Evolutionary conservation across 768 basidiomycete species (phyloP), one percentile per base, ranked within the genome.

Genomic region (Tricholoma furcatifolium): DNA sequence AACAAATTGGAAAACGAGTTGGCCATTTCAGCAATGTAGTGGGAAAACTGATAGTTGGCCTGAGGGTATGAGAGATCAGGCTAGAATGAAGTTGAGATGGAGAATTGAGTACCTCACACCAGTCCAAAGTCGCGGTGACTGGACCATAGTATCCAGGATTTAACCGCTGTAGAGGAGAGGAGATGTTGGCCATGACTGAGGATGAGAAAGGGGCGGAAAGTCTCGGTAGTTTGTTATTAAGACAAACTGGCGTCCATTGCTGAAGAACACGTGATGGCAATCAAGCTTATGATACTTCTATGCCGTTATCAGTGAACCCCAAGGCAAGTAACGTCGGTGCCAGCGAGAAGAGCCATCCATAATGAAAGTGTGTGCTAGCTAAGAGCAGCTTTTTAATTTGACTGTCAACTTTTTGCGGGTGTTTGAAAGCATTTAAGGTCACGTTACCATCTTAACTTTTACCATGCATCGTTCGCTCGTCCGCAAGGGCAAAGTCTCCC

Each of bases 1-100:
- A 84, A 78, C 17, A 88, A 55, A 61, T 90, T 93, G 9, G 87
- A 88, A 53, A 87, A 73, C 0, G 84, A 79, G 67, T 91, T 93
- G 46, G 82, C 80, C 65, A 86, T 79, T 65, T 93, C 90, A 23
- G 89, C 89, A 44, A 93, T 77, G 62, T 88, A 88, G 14, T 80
- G 79, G 3, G 85, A 83, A 68, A 88, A 87, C 63, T 87, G 84
- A 67, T 91, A 88, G 65, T 91, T 93, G 45, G 77, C 74, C 83
- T 92, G 60, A 30, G 51, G 20, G 40, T 34, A 21, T 31, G 24
- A 43, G 41, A 23, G 7, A 21, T 43, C n/a, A 43, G 20, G 42
- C 47, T 48, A 21, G 6, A 34, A 34, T 35, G 8, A 18, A 32
- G 21, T 35, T 11, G 7, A 20, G 20, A 14, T 1, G 31, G 15